Conservation (phyloP, 192 early-diverging fungal genomes). For the Coemansia asiatica region DNA sequence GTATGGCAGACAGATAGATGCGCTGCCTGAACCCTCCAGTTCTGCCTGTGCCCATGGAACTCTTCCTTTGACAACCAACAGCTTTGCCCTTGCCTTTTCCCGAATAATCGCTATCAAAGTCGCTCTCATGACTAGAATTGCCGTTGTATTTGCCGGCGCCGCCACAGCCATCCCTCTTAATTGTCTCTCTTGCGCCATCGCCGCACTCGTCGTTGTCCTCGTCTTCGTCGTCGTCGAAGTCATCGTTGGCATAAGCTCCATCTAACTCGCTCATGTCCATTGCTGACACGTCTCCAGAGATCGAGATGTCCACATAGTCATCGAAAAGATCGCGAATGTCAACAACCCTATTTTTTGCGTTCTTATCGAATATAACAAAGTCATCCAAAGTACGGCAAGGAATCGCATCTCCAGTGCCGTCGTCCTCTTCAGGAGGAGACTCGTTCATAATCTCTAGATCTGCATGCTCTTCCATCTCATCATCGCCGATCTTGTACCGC, state of each 20-base stretch:
- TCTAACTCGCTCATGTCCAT: constrained; percentile 29
- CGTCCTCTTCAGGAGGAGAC: constrained; percentile 17
- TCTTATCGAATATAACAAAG: constrained; percentile 57
- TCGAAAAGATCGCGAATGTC: constrained; percentile 54
- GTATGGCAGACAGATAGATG: constrained; percentile 43
- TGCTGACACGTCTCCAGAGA: constrained; percentile 55
- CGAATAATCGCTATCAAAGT: constrained; percentile 11
- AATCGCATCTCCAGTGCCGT: constrained; percentile 25
- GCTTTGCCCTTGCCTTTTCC: background rate
- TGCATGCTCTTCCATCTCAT: constrained; percentile 39
- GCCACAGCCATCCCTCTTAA: constrained; percentile 4
- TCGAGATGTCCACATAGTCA: constrained; percentile 47
- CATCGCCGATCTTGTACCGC: constrained; percentile 20
- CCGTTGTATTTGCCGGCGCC: background rate
- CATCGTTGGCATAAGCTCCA: constrained; percentile 21
- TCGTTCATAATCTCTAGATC: constrained; percentile 55
- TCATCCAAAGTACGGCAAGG: constrained; percentile 57
- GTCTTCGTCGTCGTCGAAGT: constrained; percentile 35
- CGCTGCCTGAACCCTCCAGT: constrained; percentile 33
- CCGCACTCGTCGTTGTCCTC: constrained; percentile 18
- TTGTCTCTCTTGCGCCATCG: background rate
- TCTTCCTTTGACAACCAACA: background rate
- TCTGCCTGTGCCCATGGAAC: constrained; percentile 16
- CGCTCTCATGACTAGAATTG: background rate
- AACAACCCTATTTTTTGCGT: constrained; percentile 25